Base-by-base conservation (phyloP, 495 filamentous ascomycete species). In the Sordaria brevicollis region DNA sequence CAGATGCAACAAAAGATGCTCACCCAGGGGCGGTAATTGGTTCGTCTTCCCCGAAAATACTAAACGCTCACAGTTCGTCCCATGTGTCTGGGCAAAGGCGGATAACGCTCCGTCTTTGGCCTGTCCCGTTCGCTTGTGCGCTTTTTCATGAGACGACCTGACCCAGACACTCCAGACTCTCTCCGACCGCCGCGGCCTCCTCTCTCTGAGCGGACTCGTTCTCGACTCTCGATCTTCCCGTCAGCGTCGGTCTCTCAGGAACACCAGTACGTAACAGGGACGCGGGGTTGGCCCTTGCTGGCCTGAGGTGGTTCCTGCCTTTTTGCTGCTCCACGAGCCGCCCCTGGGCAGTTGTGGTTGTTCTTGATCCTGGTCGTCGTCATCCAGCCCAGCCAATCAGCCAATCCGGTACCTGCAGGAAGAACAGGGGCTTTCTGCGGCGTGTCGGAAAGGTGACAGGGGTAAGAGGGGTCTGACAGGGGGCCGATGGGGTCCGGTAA, bases 361-460 rank as follows among this genome's bases (percentile, higher is more conserved):
- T 67, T 65, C 70, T 68, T 68, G 39, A 62, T 67, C 73, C 68
- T 57, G 73, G 72, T 37, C 72, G 74, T 79, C 77, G 74, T 71
- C 69, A 73, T 68, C 71, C 76, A 75, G 69, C 76, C 78, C 74
- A 74, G 74, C 41, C 76, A 76, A 76, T 74, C 74, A 74, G 74
- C 41, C 76, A 76, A 76, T 74, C 71, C 78, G 72, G 80, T 81
- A 72, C 79, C 80, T 81, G 76, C 73, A 78, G 67, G 31, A 67
- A 34, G 34, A 36, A 70, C 70, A 57, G 71, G 68, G 68, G 37
- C 38, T n/a, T 8, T 39, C 67, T 21, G 66, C 65, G 65, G 35
- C 29, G 41, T 54, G 34, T 49, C n/a, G 68, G 33, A 36, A 66
- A 7, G 21, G 15, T n/a, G 57, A 31, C 19, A 69, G 35, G 49